phyloP scores from a whole-genome alignment of 2,329 filamentous ascomycete genomes.

The Geosmithia putterillii region DNA sequence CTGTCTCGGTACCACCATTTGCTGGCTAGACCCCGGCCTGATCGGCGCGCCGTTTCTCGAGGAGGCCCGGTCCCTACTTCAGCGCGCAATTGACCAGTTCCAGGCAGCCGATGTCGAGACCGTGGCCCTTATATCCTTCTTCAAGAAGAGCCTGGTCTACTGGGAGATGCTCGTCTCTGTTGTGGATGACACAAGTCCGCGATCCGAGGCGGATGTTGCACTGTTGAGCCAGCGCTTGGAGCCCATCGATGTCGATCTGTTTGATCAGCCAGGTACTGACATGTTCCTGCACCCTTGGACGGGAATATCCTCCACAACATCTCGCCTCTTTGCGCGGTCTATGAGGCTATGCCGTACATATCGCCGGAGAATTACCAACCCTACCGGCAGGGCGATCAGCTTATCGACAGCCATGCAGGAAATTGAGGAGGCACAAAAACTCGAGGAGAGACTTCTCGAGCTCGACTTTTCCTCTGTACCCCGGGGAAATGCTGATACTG shows the following conservation, averaged over 20 bases:
- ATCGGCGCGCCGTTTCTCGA: slow-evolving; percentile 19
- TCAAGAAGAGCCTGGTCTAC: slow-evolving; percentile 24
- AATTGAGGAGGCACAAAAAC: slow-evolving; percentile 17
- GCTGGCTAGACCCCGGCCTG: slow-evolving; percentile 23
- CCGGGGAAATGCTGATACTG: slow-evolving; percentile 9
- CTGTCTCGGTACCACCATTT: slow-evolving; percentile 25
- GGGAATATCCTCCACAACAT: slow-evolving; percentile 19
- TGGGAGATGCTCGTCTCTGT: slow-evolving; percentile 26
- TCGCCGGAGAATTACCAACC: slow-evolving; percentile 9
- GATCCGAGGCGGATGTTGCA: neutral
- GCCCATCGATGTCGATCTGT: neutral
- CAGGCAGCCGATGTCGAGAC: slow-evolving; percentile 9
- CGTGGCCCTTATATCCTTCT: slow-evolving; percentile 17
- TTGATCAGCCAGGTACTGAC: neutral
- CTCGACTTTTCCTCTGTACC: slow-evolving; percentile 12
- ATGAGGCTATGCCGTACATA: slow-evolving; percentile 22
- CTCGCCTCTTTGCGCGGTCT: slow-evolving; percentile 18
- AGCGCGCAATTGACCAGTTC: slow-evolving; percentile 6
- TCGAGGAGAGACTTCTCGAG: slow-evolving; percentile 20
- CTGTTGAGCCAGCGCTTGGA: neutral
- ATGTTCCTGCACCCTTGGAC: slow-evolving; percentile 23
- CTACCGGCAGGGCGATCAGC: slow-evolving; percentile 8
- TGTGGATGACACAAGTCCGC: slow-evolving; percentile 9
- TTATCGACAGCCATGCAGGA: slow-evolving; percentile 13
- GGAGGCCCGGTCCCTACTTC: slow-evolving; percentile 11